Conservation (phyloP, 2,329 filamentous ascomycete genomes). For the Ophiosphaerella korrae region DNA sequence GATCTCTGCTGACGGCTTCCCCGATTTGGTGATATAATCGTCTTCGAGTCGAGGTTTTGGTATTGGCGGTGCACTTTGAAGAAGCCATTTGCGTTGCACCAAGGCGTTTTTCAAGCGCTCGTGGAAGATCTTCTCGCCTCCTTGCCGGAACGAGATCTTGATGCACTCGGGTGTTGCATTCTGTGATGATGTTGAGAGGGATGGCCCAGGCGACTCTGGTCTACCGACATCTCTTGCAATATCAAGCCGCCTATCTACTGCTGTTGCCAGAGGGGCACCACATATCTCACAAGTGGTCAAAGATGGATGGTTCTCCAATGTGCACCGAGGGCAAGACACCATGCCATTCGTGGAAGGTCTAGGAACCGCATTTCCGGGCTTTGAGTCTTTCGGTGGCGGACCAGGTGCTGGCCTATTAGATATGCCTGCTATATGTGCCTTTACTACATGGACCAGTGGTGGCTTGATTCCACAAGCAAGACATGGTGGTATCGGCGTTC, state of each 20-base stretch:
- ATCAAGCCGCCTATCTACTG: slow-evolving; percentile 51
- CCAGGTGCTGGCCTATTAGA: slow-evolving; percentile 57
- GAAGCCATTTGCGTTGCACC: slow-evolving; percentile 92
- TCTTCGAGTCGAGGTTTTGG: slow-evolving; percentile 63
- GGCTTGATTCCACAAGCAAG: slow-evolving; percentile 94
- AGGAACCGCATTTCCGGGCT: slow-evolving; percentile 39
- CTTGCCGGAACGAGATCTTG: slow-evolving; percentile 88
- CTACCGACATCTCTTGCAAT: slow-evolving; percentile 51
- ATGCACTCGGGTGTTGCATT: slow-evolving; percentile 73
- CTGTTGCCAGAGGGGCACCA: slow-evolving; percentile 71
- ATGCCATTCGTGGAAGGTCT: slow-evolving; percentile 16
- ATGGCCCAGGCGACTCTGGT: slow-evolving; percentile 79
- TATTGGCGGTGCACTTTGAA: slow-evolving; percentile 86
- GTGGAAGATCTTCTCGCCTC: slow-evolving; percentile 87
- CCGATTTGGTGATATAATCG: slow-evolving; percentile 25
- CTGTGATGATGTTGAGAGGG: slow-evolving; percentile 56
- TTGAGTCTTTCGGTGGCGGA: slow-evolving; percentile 40
- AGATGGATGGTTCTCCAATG: slow-evolving; percentile 91
- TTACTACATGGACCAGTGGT: slow-evolving; percentile 78
- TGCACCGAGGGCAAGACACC: slow-evolving; percentile 77
- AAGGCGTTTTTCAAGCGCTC: slow-evolving; percentile 87
- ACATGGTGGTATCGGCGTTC: slow-evolving; percentile 84
- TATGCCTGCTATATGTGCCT: slow-evolving; percentile 80
- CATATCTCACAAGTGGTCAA: slow-evolving; percentile 89
- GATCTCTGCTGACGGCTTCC: slow-evolving; percentile 23